Conservation (phyloP, 2,329 filamentous ascomycete species). For the Stemphylium beticola region DNA sequence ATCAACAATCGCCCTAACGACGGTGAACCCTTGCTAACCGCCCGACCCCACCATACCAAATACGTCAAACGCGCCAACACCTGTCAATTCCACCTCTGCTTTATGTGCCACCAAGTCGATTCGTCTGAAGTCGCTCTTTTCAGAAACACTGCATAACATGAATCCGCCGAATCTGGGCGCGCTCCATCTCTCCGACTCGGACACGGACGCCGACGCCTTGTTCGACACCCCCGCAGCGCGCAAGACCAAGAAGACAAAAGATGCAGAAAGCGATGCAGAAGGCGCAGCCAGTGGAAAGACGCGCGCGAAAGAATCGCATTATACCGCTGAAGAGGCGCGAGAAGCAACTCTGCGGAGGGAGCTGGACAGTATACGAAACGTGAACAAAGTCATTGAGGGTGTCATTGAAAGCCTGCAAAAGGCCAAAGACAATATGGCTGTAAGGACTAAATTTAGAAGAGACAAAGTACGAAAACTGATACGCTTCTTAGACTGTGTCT, state of each 20-base stretch:
- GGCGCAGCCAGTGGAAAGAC: slow-evolving; percentile 51
- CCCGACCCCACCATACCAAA: slow-evolving; percentile 27
- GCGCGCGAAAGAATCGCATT: slow-evolving; percentile 57
- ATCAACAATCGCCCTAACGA: slow-evolving; percentile 17
- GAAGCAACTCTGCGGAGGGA: slow-evolving; percentile 79
- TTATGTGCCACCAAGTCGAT: not conserved
- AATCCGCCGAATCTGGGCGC: slow-evolving; percentile 58
- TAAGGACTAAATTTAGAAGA: slow-evolving; percentile 48
- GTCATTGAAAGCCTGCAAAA: slow-evolving; percentile 74
- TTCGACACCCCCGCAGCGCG: slow-evolving; percentile 61
- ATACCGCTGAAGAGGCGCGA: slow-evolving; percentile 70
- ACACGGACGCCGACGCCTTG: slow-evolving; percentile 63
- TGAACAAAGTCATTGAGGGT: slow-evolving; percentile 86
- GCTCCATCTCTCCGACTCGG: slow-evolving; percentile 61
- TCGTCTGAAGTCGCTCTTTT: not conserved
- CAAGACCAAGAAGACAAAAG: slow-evolving; percentile 46
- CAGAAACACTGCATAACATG: slow-evolving; percentile 23
- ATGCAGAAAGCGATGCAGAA: slow-evolving; percentile 43
- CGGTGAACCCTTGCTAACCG: slow-evolving; percentile 11
- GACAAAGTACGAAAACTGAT: slow-evolving; percentile 14
- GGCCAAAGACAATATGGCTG: slow-evolving; percentile 78
- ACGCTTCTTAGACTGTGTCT: slow-evolving; percentile 70
- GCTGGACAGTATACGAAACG: slow-evolving; percentile 79
- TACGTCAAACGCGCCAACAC: slow-evolving; percentile 34
- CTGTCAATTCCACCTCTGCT: not conserved